A percentile compares a stretch with the other conserved stretches of the same genome.
Evolutionary conservation across 2,329 filamentous ascomycete species (phyloP).

Genomic region (Hypoxylon sp.): DNA sequence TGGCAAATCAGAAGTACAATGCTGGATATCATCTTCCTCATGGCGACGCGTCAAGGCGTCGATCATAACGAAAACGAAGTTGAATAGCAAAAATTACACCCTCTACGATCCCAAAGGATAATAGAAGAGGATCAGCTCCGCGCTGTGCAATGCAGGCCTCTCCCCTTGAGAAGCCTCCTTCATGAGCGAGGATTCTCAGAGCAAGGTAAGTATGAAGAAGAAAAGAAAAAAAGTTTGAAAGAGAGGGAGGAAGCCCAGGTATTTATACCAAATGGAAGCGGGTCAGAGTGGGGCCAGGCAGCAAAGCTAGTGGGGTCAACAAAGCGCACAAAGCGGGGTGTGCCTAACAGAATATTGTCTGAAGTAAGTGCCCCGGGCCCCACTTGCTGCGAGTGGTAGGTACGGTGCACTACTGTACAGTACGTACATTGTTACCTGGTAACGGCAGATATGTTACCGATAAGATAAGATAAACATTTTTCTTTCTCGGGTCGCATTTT

Average conservation of each 20-base stretch:
- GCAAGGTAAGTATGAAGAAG: slow-evolving; percentile 43
- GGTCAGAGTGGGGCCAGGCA: slow-evolving; percentile 2
- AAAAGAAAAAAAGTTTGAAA: slow-evolving; percentile 19
- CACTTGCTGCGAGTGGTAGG: too few species aligned
- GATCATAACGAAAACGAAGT: slow-evolving; percentile 37
- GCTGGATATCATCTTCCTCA: slow-evolving; percentile 33
- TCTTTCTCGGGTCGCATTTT: slow-evolving; percentile 43
- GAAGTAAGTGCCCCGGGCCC: too few species aligned
- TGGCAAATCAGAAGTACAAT: neutral
- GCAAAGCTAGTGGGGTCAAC: slow-evolving; percentile 11
- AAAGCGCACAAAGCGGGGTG: slow-evolving; percentile 41
- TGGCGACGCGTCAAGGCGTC: slow-evolving; percentile 36
- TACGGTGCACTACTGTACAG: too few species aligned
- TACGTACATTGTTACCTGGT: neutral
- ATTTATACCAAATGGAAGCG: slow-evolving; percentile 10
- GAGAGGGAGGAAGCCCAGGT: neutral
- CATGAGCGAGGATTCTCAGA: slow-evolving; percentile 31
- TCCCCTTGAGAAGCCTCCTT: slow-evolving; percentile 28
- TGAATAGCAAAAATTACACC: slow-evolving; percentile 39
- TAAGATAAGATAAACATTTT: slow-evolving; percentile 47
- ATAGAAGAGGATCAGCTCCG: slow-evolving; percentile 42
- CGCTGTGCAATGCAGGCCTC: slow-evolving; percentile 43
- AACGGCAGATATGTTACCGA: slow-evolving; percentile 29
- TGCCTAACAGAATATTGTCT: neutral
- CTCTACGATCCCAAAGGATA: slow-evolving; percentile 44